Percentiles rank a stretch among this genome's conserved stretches.
Evolutionary conservation across 352 stramenopile species (phyloP).

Genomic region (Halophytophthora polymorphica): DNA sequence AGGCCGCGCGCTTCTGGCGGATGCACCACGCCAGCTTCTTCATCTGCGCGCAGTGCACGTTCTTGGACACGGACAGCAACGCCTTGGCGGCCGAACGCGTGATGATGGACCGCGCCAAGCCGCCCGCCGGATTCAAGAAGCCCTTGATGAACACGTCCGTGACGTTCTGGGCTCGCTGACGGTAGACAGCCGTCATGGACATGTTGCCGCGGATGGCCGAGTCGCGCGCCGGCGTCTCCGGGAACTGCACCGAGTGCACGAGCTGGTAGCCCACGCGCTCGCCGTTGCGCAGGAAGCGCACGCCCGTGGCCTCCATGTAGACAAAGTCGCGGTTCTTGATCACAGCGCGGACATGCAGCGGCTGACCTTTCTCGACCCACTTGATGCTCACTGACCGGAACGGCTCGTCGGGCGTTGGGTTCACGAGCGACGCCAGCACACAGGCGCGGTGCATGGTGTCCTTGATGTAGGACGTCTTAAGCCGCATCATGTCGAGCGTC

Average conservation of each 20-base stretch:
- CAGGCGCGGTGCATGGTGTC: conserved; percentile 20
- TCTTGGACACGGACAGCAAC: conserved; percentile 24
- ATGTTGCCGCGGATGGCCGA: conserved; percentile 39
- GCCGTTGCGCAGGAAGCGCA: conserved; percentile 29
- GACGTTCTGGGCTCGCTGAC: conserved; percentile 23
- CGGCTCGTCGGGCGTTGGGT: conserved; percentile 22
- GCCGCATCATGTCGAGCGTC: conserved; percentile 29
- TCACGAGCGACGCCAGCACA: conserved; percentile 31
- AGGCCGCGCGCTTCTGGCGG: conserved; percentile 15
- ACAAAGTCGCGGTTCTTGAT: conserved; percentile 51
- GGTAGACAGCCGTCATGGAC: conserved; percentile 41
- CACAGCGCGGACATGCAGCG: conserved; percentile 22
- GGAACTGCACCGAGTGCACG: conserved; percentile 44
- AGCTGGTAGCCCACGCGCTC: conserved; percentile 49
- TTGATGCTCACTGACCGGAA: conserved; percentile 36
- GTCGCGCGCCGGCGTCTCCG: conserved; percentile 15
- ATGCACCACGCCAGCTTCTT: conserved; percentile 34
- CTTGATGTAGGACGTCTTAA: conserved; percentile 36
- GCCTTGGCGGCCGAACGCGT: conserved; percentile 22
- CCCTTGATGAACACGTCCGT: conserved; percentile 41
- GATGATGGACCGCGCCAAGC: conserved; percentile 26
- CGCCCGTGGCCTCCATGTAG: conserved; percentile 45
- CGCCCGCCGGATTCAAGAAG: conserved; percentile 26
- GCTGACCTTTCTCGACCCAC: conserved; percentile 29
- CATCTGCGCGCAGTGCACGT: conserved; percentile 28